Conservation (phyloP, 2,329 filamentous ascomycete species). For the Xylaria sp. region DNA sequence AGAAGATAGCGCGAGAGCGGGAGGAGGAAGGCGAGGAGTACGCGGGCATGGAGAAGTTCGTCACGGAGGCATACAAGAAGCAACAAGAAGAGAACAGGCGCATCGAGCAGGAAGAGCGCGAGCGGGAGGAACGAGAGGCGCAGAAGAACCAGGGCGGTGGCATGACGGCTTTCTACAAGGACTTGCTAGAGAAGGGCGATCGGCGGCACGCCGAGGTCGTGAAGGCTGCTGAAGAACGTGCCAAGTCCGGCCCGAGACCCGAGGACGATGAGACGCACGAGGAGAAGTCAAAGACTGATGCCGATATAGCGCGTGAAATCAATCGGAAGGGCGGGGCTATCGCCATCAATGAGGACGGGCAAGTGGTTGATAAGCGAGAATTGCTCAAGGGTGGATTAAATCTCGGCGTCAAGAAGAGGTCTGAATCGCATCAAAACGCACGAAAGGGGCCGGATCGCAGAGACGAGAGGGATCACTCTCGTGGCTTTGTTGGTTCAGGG, state of each 20-base stretch:
- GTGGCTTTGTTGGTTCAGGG: slow-evolving; percentile 57
- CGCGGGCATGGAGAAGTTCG: slow-evolving; percentile 86
- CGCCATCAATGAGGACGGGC: slow-evolving; percentile 82
- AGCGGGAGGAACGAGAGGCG: slow-evolving; percentile 71
- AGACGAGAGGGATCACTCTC: slow-evolving; percentile 48
- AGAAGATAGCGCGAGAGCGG: slow-evolving; percentile 79
- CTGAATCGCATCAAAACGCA: slow-evolving; percentile 52
- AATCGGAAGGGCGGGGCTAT: slow-evolving; percentile 71
- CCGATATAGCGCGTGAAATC: slow-evolving; percentile 74
- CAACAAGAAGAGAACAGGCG: slow-evolving; percentile 80
- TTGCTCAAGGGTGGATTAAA: slow-evolving; percentile 81
- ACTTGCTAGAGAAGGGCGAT: slow-evolving; percentile 77
- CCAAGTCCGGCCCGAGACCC: slow-evolving; percentile 55
- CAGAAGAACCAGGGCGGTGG: slow-evolving; percentile 74
- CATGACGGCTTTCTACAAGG: slow-evolving; percentile 83
- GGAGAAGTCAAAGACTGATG: slow-evolving; percentile 65
- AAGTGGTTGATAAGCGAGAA: slow-evolving; percentile 87
- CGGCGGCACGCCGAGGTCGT: slow-evolving; percentile 75
- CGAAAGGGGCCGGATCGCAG: slow-evolving; percentile 46
- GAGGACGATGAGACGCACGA: slow-evolving; percentile 49
- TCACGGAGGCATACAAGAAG: slow-evolving; percentile 83
- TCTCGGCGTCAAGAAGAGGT: slow-evolving; percentile 71
- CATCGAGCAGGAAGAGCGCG: slow-evolving; percentile 77
- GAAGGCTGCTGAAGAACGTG: slow-evolving; percentile 70
- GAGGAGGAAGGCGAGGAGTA: slow-evolving; percentile 85